These are phyloP conservation scores for Jamesozyma hellenica DNA, from an alignment of 805 yeast genomes.

Conservation along the genomic window DNA sequence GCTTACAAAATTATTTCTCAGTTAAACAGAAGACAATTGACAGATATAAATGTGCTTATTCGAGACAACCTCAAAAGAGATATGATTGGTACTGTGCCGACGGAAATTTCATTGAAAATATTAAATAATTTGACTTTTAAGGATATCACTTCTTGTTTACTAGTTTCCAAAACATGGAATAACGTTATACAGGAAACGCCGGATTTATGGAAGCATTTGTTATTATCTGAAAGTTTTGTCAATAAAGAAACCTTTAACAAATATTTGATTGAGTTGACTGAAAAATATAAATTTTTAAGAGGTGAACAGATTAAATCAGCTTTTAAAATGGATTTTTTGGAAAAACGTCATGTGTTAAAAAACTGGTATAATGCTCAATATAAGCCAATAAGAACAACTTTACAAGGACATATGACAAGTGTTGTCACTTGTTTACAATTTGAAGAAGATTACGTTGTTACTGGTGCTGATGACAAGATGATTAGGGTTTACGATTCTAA, in stretches of 20 bases:
- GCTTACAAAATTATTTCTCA: conserved; percentile 21
- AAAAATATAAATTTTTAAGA: conserved; percentile 22
- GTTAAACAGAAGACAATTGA: conserved; percentile 22
- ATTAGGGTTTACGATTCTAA: conserved; percentile 73
- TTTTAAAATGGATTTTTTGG: conserved; percentile 38
- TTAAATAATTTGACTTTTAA: conserved; percentile 52
- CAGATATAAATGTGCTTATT: conserved; percentile 24
- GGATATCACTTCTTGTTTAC: conserved; percentile 50
- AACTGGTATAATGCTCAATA: conserved; percentile 77
- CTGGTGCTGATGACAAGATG: conserved; percentile 82
- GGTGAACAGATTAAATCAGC: conserved; percentile 25
- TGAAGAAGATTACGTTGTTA: conserved; percentile 80
- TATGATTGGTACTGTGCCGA: conserved; percentile 57
- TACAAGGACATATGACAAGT: conserved; percentile 61
- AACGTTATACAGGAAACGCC: conserved; percentile 48
- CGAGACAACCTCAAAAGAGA: conserved; percentile 53
- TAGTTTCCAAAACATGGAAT: conserved; percentile 65
- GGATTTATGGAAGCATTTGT: conserved; percentile 59
- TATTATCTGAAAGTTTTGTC: conserved; percentile 54
- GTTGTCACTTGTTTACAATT: conserved; percentile 94
- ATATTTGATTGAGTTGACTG: conserved; percentile 15
- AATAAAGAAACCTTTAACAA: conserved; percentile 36
- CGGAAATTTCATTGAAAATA: conserved; percentile 60
- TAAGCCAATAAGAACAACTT: conserved; percentile 55
- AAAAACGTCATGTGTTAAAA: conserved; percentile 65